phyloP scores from a whole-genome alignment of 306 rosid genomes.

The Myrica gale region DNA sequence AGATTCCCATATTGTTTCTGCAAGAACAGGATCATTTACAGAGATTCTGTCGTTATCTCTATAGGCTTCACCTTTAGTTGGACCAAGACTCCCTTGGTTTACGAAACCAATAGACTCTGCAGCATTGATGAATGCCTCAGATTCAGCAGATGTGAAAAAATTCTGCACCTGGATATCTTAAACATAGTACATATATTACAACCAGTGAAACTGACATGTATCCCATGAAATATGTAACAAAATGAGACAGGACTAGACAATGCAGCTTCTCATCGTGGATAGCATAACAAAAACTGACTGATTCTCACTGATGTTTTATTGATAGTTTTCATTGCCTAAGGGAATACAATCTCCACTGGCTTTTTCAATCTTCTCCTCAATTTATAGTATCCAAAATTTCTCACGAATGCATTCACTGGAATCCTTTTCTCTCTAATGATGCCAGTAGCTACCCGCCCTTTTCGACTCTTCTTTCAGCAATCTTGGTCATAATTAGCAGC shows the following conservation, averaged over 20 bases:
- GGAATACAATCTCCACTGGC: background rate
- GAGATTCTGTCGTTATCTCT: conserved; percentile 84
- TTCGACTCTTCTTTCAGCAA: background rate
- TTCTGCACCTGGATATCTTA: conserved; percentile 61
- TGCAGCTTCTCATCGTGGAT: background rate
- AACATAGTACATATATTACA: conserved; percentile 19
- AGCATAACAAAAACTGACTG: background rate
- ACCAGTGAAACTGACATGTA: conserved; percentile 5
- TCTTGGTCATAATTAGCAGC: background rate
- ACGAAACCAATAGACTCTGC: conserved; percentile 75
- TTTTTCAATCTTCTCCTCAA: background rate
- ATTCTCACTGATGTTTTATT: background rate
- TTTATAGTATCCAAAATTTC: background rate
- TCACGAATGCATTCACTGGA: background rate
- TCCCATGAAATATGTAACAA: background rate
- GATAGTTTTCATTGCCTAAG: background rate
- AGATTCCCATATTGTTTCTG: conserved; percentile 70
- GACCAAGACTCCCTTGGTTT: conserved; percentile 90
- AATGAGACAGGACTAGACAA: too few species aligned
- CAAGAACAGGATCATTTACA: conserved; percentile 64
- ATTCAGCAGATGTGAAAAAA: conserved; percentile 69
- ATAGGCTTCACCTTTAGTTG: conserved; percentile 80
- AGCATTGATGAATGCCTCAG: conserved; percentile 61
- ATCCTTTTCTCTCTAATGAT: background rate
- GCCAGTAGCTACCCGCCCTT: background rate